Evolutionary conservation across 2,329 filamentous ascomycete species (phyloP).

Genomic region (Pezicula carpinea): DNA sequence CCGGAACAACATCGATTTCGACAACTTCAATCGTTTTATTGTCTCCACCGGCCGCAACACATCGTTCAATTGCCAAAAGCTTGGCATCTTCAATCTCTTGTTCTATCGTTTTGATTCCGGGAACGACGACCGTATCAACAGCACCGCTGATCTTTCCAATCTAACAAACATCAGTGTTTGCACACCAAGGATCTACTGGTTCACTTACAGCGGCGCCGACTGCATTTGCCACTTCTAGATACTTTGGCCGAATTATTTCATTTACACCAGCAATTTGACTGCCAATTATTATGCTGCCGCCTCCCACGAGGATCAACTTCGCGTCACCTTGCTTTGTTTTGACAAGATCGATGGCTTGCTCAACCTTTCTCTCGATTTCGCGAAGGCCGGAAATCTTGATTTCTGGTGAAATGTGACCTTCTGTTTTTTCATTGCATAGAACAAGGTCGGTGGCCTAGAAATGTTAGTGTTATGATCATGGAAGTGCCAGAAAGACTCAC

Average conservation of each 20-base stretch:
- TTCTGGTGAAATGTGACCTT: constrained; percentile 7
- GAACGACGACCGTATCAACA: constrained; percentile 24
- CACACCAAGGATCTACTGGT: background rate
- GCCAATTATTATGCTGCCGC: constrained; percentile 46
- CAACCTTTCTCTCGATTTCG: constrained; percentile 38
- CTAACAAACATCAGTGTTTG: constrained; percentile 10
- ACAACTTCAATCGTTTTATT: constrained; percentile 22
- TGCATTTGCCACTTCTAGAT: constrained; percentile 53
- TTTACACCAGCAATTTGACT: constrained; percentile 44
- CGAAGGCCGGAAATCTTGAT: constrained; percentile 12
- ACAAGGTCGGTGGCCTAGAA: constrained; percentile 27
- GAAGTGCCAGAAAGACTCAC: constrained; percentile 34
- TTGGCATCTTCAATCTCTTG: constrained; percentile 22
- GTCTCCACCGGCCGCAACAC: constrained; percentile 24
- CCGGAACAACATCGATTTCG: constrained; percentile 24
- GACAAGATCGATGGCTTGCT: constrained; percentile 49
- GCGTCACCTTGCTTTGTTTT: constrained; percentile 49
- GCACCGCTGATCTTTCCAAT: constrained; percentile 25
- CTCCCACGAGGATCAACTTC: constrained; percentile 51
- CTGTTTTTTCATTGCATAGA: constrained; percentile 4
- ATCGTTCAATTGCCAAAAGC: constrained; percentile 18
- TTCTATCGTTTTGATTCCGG: constrained; percentile 15
- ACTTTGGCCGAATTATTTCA: constrained; percentile 45
- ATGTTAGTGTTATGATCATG: constrained; percentile 53
- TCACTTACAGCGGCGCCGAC: constrained; percentile 51